phyloP scores from a whole-genome alignment of 768 basidiomycete genomes.

The Pleurotus citrinopileatus region DNA sequence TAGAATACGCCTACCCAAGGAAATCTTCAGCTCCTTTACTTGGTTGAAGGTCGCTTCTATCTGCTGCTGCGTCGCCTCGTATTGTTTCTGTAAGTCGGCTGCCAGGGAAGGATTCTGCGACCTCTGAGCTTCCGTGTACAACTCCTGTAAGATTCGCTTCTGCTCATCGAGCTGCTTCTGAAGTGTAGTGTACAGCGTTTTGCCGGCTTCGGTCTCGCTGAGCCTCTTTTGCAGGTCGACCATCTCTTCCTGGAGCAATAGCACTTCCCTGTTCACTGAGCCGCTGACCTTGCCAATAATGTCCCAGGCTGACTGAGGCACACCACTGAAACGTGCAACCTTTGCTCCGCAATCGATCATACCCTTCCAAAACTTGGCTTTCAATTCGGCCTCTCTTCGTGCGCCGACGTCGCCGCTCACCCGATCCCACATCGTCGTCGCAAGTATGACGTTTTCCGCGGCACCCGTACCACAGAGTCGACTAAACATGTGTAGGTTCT shows the following conservation, averaged over 20 bases:
- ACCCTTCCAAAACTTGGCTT: slow-evolving; percentile 24
- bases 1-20: slow-evolving; percentile 3
- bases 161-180: slow-evolving; percentile 24
- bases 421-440: slow-evolving; percentile 42
- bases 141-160: slow-evolving; percentile 13
- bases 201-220: slow-evolving; percentile 28
- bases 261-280: neutral
- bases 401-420: slow-evolving; percentile 16
- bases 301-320: slow-evolving; percentile 22
- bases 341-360: slow-evolving; percentile 26
- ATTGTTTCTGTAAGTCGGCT: slow-evolving; percentile 1
- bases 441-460: slow-evolving; percentile 39
- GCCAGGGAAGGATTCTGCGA: neutral
- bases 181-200: slow-evolving; percentile 22
- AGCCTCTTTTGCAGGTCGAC: slow-evolving; percentile 24
- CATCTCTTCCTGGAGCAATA: slow-evolving; percentile 30
- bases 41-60: slow-evolving; percentile 10
- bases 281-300: slow-evolving; percentile 20
- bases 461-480: slow-evolving; percentile 27
- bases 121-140: neutral
- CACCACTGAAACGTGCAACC: slow-evolving; percentile 20
- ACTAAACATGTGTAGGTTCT: slow-evolving; percentile 9
- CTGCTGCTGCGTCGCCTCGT: neutral
- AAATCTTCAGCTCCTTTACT: slow-evolving; percentile 9
- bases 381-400: slow-evolving; percentile 1